These are phyloP conservation scores for Mesostigma viride DNA, from an alignment of 139 green algal genomes.

Conservation along the genomic window DNA sequence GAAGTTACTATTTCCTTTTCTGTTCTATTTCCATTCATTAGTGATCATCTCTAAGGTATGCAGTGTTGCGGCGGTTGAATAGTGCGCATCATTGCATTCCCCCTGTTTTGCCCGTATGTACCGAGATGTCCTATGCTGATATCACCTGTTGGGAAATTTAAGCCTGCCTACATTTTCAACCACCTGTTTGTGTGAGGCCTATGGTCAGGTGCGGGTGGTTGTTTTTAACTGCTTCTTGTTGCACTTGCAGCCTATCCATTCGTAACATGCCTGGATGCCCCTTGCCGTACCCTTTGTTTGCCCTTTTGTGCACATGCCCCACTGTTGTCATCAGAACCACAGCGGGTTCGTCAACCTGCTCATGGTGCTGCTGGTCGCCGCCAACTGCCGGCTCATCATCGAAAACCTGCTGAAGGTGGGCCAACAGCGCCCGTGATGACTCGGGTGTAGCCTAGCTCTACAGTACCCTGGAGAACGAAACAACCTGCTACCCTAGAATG, in stretches of 20 bases:
- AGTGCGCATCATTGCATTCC: too few species aligned
- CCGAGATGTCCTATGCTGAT: too few species aligned
- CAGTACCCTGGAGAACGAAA: too few species aligned
- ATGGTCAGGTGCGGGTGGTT: background rate
- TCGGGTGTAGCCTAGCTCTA: too few species aligned
- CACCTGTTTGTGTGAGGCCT: background rate
- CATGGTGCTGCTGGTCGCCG: constrained; percentile 31
- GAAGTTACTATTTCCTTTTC: too few species aligned
- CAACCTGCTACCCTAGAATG: background rate
- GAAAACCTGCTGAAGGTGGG: constrained; percentile 36
- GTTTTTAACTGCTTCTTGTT: background rate
- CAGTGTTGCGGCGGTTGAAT: too few species aligned
- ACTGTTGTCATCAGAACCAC: constrained; percentile 19
- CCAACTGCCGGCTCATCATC: constrained; percentile 35
- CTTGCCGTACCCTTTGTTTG: background rate
- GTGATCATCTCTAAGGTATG: too few species aligned
- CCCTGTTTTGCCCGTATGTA: too few species aligned
- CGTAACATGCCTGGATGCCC: background rate
- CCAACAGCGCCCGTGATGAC: background rate
- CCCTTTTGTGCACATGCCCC: background rate
- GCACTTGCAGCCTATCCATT: background rate
- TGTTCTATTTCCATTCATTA: too few species aligned
- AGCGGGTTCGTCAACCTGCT: constrained; percentile 31
- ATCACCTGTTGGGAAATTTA: too few species aligned
- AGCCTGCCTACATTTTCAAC: too few species aligned